Base-by-base conservation (phyloP, 257 asterid genomes). In the Solanum pinnatisectum region DNA sequence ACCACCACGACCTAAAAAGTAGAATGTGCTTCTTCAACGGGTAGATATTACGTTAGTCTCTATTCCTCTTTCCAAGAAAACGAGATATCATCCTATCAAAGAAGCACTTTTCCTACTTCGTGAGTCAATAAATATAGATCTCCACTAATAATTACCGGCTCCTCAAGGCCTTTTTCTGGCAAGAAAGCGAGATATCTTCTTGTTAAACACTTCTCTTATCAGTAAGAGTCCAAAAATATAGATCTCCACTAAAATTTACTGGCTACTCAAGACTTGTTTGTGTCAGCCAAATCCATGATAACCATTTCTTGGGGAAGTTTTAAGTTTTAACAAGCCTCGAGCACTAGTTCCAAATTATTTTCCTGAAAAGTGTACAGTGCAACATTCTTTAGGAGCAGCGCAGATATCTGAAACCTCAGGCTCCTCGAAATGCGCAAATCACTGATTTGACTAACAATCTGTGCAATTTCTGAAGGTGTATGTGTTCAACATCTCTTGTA, bases 31-130 rank as follows among this genome's bases (percentile, higher is more conserved):
- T 30, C 39, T 70, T 70, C 10, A 14, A 70, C 5, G 10, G 39
- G 77, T 72, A 35, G 42, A 4, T 33, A 33, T 16, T 20, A 12
- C 3, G 13, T 72, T 72, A 16, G 25, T 72, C 79, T 72, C 37
- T 72, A 33, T 33, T 72, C 79, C 44, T 72, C n/a, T 33, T 72
- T 20, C 42, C 92, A 56, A 2, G 65, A 56, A 56, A 56, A 56
- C 65, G 10, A 18, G 65, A 56, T 56, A 87, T 87, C 78, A 94
- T 74, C 67, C 89, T 78, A 89, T 88, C 56, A 84, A 87, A 11
- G 98, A 94, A 87, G 96, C 94, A 32, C 68, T 90, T 56, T 82
- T 5, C 92, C 92, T 94, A 78, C 85, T 92, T 87, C 91, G 20
- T 92, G 91, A 83, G 90, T 91, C 84, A 85, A 30, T 22, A 85